phyloP scores from a whole-genome alignment of 2,329 filamentous ascomycete genomes.

The Aspergillus glaucus region DNA sequence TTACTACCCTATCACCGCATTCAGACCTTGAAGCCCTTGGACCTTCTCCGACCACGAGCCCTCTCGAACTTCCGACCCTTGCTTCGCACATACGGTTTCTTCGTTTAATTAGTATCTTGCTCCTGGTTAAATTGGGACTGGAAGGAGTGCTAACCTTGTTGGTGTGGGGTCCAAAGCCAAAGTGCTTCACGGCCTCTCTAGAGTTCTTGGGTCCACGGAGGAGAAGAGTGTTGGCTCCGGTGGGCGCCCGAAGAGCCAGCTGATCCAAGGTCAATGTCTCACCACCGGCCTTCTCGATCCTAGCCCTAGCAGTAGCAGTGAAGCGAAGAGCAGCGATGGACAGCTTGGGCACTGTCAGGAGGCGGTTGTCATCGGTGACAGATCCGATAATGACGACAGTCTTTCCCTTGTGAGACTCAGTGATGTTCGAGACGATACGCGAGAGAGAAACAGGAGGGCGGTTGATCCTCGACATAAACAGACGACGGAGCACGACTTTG shows the following conservation, averaged over 20 bases:
- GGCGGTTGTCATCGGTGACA: constrained; percentile 95
- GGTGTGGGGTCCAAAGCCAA: constrained; percentile 95
- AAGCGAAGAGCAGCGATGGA: constrained; percentile 92
- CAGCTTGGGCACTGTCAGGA: constrained; percentile 83
- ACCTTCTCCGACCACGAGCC: constrained; percentile 97
- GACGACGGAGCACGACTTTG: constrained; percentile 93
- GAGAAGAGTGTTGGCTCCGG: constrained; percentile 92
- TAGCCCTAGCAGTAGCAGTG: constrained; percentile 89
- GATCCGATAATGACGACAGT: constrained; percentile 92
- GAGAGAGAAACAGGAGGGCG: constrained; percentile 90
- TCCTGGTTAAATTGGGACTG: neutral
- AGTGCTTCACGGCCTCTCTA: constrained; percentile 98
- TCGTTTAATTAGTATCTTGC: constrained; percentile 11
- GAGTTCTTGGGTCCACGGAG: constrained; percentile 98
- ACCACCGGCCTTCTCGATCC: constrained; percentile 88
- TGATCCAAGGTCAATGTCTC: constrained; percentile 95
- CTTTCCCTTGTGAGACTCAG: constrained; percentile 57
- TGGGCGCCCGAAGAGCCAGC: constrained; percentile 89
- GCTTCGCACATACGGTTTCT: constrained; percentile 96
- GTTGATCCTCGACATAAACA: constrained; percentile 99
- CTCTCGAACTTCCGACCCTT: constrained; percentile 99
- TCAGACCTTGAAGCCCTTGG: constrained; percentile 99
- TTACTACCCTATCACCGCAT: neutral
- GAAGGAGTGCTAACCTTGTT: constrained; percentile 65
- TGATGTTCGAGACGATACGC: constrained; percentile 66